Percentiles rank a stretch among this genome's conserved stretches.
Conservation (phyloP, 768 basidiomycete species). For the Hericium erinaceus region DNA sequence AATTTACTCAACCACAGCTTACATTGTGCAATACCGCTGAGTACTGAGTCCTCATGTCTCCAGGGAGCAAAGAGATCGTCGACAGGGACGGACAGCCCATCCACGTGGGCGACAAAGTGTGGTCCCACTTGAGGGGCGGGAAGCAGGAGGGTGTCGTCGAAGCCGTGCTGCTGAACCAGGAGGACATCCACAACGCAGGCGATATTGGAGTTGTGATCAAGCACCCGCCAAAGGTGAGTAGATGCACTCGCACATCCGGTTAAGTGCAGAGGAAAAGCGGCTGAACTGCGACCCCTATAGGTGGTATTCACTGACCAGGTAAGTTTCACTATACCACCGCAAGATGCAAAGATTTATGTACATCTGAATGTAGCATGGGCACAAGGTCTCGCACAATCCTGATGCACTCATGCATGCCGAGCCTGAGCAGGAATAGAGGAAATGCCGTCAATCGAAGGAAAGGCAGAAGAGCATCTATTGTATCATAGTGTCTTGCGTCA, state of each 20-base stretch:
- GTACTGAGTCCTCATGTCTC: too few species aligned
- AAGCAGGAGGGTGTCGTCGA: not conserved
- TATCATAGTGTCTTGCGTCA: not conserved
- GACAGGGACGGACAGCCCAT: not conserved
- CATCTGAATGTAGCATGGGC: not conserved
- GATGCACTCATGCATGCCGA: not conserved
- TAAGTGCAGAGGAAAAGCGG: not conserved
- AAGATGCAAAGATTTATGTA: not conserved
- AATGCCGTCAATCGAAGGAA: not conserved
- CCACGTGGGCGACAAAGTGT: not conserved
- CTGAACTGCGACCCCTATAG: not conserved
- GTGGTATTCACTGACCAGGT: conserved; percentile 1
- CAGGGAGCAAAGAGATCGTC: not conserved
- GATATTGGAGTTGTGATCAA: not conserved
- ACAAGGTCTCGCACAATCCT: conserved; percentile 2
- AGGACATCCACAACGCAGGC: not conserved
- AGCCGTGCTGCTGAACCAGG: not conserved
- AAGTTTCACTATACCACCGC: not conserved
- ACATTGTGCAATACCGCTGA: too few species aligned
- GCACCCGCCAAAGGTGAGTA: not conserved
- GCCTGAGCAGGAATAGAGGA: not conserved
- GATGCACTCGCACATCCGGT: not conserved
- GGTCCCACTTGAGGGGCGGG: not conserved
- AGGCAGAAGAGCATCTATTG: not conserved
- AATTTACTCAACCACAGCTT: too few species aligned